These are phyloP conservation scores for Eimeria necatrix DNA, from an alignment of 169 alveolate species.

Conservation along the genomic window DNA sequence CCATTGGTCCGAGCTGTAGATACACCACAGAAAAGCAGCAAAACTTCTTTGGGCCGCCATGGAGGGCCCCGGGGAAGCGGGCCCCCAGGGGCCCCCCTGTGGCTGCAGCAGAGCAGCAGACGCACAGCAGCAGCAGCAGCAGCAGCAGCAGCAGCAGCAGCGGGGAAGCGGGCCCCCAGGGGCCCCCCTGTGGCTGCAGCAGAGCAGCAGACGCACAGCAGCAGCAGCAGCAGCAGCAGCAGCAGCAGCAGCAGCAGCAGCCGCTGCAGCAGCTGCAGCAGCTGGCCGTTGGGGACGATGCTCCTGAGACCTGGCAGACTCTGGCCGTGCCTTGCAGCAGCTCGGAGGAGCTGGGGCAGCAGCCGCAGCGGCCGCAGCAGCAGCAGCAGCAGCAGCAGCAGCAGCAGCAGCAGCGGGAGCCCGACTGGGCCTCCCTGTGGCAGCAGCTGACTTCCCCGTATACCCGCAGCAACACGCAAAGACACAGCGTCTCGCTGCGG, in stretches of 20 bases:
- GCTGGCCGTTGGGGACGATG: neutral
- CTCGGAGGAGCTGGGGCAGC: neutral
- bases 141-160: conserved; percentile 31
- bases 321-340: neutral
- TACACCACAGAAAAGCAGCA: neutral
- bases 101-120: too few relatives aligned
- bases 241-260: neutral
- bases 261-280: conserved; percentile 16
- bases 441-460: neutral
- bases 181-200: neutral
- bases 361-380: conserved; percentile 7
- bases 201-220: neutral
- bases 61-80: too few relatives aligned
- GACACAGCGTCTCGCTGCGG: neutral
- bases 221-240: conserved; percentile 3
- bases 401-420: conserved; percentile 6
- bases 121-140: neutral
- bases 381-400: neutral
- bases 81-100: too few relatives aligned
- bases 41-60: too few relatives aligned
- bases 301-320: neutral
- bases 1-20: neutral
- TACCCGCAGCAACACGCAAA: conserved; percentile 12
- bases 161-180: neutral
- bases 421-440: neutral